Percentiles rank a stretch among this genome's conserved stretches.
Evolutionary conservation across 2,329 filamentous ascomycete species (phyloP).

Genomic region (Juglanconis oblonga): DNA sequence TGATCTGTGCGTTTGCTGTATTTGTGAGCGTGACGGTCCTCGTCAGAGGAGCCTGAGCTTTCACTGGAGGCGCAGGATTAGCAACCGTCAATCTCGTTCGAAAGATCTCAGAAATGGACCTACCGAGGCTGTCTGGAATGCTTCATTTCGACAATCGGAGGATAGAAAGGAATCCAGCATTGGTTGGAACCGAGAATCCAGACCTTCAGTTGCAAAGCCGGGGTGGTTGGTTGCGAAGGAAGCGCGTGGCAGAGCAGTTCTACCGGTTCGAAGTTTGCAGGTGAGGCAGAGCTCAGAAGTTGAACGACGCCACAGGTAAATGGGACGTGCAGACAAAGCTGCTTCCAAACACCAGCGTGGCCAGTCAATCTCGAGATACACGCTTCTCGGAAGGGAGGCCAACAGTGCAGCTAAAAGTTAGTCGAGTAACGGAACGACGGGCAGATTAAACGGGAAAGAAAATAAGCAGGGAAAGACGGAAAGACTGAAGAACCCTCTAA

Average conservation of each 20-base stretch:
- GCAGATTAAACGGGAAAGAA: background rate
- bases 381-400: background rate
- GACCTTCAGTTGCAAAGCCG: background rate
- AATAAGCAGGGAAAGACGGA: no score
- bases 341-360: background rate
- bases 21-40: constrained; percentile 5
- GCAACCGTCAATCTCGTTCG: background rate
- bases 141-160: background rate
- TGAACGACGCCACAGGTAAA: background rate
- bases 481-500: background rate
- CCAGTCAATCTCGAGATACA: background rate
- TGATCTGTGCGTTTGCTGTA: constrained; percentile 4
- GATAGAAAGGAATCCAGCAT: background rate
- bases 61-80: background rate
- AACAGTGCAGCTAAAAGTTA: background rate
- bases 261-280: background rate
- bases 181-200: background rate
- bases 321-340: background rate
- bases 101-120: background rate
- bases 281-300: background rate
- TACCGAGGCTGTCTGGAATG: constrained; percentile 6
- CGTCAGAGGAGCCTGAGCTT: constrained; percentile 4
- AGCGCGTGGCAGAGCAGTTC: no score
- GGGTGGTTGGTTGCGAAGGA: background rate
- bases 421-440: background rate